These are phyloP conservation scores for Calonectria leucothoes DNA, from an alignment of 2,329 filamentous ascomycete genomes.

Conservation along the genomic window DNA sequence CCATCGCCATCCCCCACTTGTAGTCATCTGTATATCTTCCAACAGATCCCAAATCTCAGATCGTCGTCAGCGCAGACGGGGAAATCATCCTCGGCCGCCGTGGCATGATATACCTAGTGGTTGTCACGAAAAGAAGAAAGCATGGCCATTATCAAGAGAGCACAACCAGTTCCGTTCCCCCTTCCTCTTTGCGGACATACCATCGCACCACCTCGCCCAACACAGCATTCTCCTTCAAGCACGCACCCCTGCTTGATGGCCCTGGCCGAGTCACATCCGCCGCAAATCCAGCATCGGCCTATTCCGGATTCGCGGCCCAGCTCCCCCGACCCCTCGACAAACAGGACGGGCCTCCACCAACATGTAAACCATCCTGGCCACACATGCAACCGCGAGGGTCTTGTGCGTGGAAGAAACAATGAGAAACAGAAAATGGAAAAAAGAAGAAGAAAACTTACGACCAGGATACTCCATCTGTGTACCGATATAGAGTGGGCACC, in stretches of 20 bases:
- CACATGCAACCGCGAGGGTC: neutral
- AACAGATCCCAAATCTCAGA: neutral
- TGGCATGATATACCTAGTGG: neutral
- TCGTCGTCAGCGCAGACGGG: neutral
- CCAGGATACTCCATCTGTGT: neutral
- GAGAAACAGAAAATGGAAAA: neutral
- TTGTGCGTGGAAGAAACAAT: neutral
- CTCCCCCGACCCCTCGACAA: neutral
- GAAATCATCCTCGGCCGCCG: neutral
- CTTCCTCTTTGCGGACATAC: neutral
- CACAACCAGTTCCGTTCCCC: neutral
- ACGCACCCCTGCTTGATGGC: neutral
- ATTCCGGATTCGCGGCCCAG: neutral
- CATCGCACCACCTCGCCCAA: constrained; percentile 6
- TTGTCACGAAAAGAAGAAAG: neutral
- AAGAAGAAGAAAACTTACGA: too few species aligned
- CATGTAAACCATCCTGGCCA: neutral
- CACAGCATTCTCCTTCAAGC: neutral
- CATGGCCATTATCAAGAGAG: neutral
- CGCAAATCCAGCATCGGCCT: constrained; percentile 12
- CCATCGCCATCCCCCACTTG: neutral
- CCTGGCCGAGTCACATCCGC: neutral
- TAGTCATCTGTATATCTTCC: neutral
- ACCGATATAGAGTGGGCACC: neutral
- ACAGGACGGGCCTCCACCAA: constrained; percentile 3